phyloP scores from a whole-genome alignment of 202 grass and related monocot genomes.

The Musa balbisiana region DNA sequence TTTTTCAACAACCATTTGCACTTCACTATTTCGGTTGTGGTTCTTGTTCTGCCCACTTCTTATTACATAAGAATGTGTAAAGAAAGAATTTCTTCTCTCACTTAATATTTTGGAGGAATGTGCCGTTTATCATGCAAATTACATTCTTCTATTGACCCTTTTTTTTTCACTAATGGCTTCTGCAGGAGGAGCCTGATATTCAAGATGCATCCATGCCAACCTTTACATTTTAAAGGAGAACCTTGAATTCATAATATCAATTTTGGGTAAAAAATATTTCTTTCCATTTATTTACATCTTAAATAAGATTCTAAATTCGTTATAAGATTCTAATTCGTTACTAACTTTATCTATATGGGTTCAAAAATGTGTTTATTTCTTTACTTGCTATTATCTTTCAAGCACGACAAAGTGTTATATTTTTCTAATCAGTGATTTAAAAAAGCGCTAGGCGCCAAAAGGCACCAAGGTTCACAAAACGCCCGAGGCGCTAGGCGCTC shows the following conservation, averaged over 20 bases:
- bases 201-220: slow-evolving; percentile 62
- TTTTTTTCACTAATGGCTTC: slow-evolving; percentile 1
- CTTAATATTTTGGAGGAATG: not conserved
- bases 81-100: not conserved
- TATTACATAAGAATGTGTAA: too few relatives aligned
- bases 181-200: slow-evolving; percentile 87
- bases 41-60: too few relatives aligned
- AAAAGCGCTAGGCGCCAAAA: too few relatives aligned
- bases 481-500: too few relatives aligned
- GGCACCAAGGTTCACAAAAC: too few relatives aligned
- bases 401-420: too few relatives aligned
- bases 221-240: slow-evolving; percentile 72
- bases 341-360: not conserved
- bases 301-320: not conserved
- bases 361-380: not conserved
- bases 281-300: not conserved
- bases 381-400: too few relatives aligned
- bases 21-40: too few relatives aligned
- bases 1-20: too few relatives aligned
- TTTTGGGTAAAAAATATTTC: slow-evolving; percentile 58
- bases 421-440: too few relatives aligned
- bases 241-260: slow-evolving; percentile 80
- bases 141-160: not conserved
- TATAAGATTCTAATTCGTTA: too few relatives aligned
- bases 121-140: not conserved